Conservation (phyloP, 2,329 filamentous ascomycete genomes). For the Xylariales sp. region DNA sequence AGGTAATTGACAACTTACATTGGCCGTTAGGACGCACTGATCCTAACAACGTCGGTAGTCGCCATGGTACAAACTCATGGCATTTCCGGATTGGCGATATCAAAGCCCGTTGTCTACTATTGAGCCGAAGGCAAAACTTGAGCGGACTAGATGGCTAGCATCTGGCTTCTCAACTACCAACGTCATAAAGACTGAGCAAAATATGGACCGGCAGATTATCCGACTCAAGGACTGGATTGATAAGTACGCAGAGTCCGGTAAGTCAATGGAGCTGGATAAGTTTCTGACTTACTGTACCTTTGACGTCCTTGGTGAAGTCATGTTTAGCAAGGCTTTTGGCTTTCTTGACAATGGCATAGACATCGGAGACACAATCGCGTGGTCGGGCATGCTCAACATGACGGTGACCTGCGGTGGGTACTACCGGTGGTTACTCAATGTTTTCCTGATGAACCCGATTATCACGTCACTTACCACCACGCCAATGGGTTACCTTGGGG, state of each 20-base stretch:
- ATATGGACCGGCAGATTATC: slow-evolving; percentile 37
- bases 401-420: slow-evolving; percentile 24
- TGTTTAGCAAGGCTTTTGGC: slow-evolving; percentile 48
- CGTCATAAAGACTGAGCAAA: slow-evolving; percentile 39
- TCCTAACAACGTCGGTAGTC: slow-evolving; percentile 30
- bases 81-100: slow-evolving; percentile 55
- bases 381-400: slow-evolving; percentile 16
- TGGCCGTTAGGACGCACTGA: slow-evolving; percentile 18
- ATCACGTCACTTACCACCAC: slow-evolving; percentile 15
- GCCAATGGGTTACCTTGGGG: slow-evolving; percentile 23
- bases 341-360: slow-evolving; percentile 48
- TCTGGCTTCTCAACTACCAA: slow-evolving; percentile 51
- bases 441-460: slow-evolving; percentile 39
- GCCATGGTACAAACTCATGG: slow-evolving; percentile 52
- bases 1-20: slow-evolving; percentile 43
- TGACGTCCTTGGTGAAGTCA: slow-evolving; percentile 50
- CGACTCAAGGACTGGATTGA: slow-evolving; percentile 41
- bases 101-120: slow-evolving; percentile 55
- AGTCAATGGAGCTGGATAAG: slow-evolving; percentile 37
- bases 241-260: slow-evolving; percentile 27
- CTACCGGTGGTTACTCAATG: slow-evolving; percentile 32
- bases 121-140: slow-evolving; percentile 51
- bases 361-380: slow-evolving; percentile 43
- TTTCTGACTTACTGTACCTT: slow-evolving; percentile 48
- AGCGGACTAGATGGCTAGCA: slow-evolving; percentile 50